Percentiles rank a stretch among this genome's conserved stretches.
Conservation (phyloP, 176 grass and related monocot genomes). For the Cenchrus americanus region DNA sequence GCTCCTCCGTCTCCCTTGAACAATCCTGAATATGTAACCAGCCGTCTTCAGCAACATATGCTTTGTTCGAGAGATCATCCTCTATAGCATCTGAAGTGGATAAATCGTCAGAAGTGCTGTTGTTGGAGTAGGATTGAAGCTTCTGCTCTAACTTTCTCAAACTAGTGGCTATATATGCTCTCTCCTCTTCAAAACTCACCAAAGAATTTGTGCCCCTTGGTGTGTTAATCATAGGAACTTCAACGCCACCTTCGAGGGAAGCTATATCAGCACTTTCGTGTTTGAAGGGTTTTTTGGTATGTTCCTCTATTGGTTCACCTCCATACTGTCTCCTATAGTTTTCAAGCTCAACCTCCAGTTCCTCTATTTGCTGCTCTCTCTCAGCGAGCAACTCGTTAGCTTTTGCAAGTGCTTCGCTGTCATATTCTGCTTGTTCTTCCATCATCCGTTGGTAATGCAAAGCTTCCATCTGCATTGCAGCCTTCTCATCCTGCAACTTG, state of each 20-base stretch:
- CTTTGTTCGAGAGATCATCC: slow-evolving; percentile 45
- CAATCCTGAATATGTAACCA: background rate
- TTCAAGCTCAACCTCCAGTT: slow-evolving; percentile 70
- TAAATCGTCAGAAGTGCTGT: slow-evolving; percentile 41
- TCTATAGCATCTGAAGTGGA: slow-evolving; percentile 51
- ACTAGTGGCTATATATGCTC: slow-evolving; percentile 50
- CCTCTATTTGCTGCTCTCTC: slow-evolving; percentile 79
- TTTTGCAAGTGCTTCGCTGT: slow-evolving; percentile 67
- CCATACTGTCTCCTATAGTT: slow-evolving; percentile 47
- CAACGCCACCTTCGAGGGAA: slow-evolving; percentile 10
- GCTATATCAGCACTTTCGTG: slow-evolving; percentile 11
- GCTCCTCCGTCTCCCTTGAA: background rate
- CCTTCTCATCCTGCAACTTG: slow-evolving; percentile 96
- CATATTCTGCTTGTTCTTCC: slow-evolving; percentile 95
- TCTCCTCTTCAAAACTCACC: slow-evolving; percentile 61
- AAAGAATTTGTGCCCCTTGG: slow-evolving; percentile 36
- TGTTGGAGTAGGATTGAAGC: slow-evolving; percentile 62
- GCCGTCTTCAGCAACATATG: background rate
- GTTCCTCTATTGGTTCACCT: slow-evolving; percentile 26
- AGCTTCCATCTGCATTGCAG: slow-evolving; percentile 93
- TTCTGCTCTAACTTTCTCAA: slow-evolving; percentile 67
- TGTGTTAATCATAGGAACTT: slow-evolving; percentile 11
- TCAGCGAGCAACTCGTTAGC: slow-evolving; percentile 69
- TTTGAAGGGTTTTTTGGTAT: slow-evolving; percentile 18
- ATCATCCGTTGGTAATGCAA: slow-evolving; percentile 95